Evolutionary conservation across 2,329 filamentous ascomycete species (phyloP).

Genomic region (Venturia asperata): DNA sequence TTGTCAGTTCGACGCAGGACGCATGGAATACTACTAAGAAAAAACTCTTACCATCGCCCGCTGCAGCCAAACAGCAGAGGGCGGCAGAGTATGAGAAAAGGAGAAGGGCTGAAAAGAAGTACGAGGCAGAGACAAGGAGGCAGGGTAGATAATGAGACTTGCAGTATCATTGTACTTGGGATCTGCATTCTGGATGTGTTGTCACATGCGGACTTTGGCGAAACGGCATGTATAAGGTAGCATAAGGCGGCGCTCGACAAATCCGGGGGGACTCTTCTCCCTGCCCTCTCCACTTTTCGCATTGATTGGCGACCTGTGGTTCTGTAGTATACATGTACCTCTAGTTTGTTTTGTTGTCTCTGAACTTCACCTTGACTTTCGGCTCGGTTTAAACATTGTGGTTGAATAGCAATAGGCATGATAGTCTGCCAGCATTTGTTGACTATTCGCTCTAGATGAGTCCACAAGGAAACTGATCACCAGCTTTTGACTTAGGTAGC

Average conservation of each 20-base stretch:
- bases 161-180: not conserved
- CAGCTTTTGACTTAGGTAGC: no score
- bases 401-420: no score
- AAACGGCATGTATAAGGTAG: not conserved
- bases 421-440: no score
- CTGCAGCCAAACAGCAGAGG: not conserved
- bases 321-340: no score
- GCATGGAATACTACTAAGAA: not conserved
- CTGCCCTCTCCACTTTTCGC: not conserved
- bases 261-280: not conserved
- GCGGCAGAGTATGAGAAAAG: conserved; percentile 1
- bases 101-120: conserved; percentile 17
- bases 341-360: no score
- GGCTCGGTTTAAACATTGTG: no score
- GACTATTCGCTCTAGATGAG: no score
- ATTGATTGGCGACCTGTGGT: no score
- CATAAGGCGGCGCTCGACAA: conserved; percentile 3
- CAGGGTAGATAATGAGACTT: conserved; percentile 1
- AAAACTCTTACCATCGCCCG: not conserved
- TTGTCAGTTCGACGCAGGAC: not conserved
- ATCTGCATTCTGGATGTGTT: not conserved
- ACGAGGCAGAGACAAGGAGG: conserved; percentile 19
- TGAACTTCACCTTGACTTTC: no score
- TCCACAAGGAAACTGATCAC: no score
- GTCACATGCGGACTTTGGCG: not conserved